Evolutionary conservation across 129 eudicot genomes (phyloP), one percentile per base, ranked within the genome.

Genomic region (Flaveria linearis): DNA sequence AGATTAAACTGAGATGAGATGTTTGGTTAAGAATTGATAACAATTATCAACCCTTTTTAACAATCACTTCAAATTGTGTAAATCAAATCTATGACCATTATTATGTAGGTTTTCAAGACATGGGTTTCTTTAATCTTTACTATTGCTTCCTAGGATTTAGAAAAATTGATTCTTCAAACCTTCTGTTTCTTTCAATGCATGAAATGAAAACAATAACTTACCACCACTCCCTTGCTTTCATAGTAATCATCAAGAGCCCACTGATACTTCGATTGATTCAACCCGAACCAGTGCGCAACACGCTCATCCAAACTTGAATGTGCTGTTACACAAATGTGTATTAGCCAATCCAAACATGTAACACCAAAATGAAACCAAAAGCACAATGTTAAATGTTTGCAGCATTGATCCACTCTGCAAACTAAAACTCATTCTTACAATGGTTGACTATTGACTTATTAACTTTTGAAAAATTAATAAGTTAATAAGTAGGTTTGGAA

Each of bases 241-340:
- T 87, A 86, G 71, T 91, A 91, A 78, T 91, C 97, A 41, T 91
- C 94, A 67, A 91, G 88, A n/a, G 97, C 97, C 97, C 97, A 91
- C 65, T 91, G 96, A 82, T 91, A 91, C 78, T 89, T 91, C 7
- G 97, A 91, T 82, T 91, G 92, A 83, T 88, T 85, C 64, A 91
- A 76, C 39, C 97, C 97, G 73, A 91, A 87, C 97, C 97, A 91
- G 77, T 85, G 84, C 9, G 97, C 94, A 51, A 91, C 89, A 30
- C 81, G 74, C 71, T 82, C 89, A 72, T 91, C 97, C 89, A 91
- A 87, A 79, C 88, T 91, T 77, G 94, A 87, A 83, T 91, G 97
- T 2, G 91, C 97, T 91, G 80, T 41, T 28, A 83, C 71, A 13
- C 39, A 75, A 87, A 81, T 73, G 80, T 3, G 85, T 65, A 69